Evolutionary conservation across 1,284 basidiomycete genomes (phyloP).

Genomic region (Ustilago trichophora): DNA sequence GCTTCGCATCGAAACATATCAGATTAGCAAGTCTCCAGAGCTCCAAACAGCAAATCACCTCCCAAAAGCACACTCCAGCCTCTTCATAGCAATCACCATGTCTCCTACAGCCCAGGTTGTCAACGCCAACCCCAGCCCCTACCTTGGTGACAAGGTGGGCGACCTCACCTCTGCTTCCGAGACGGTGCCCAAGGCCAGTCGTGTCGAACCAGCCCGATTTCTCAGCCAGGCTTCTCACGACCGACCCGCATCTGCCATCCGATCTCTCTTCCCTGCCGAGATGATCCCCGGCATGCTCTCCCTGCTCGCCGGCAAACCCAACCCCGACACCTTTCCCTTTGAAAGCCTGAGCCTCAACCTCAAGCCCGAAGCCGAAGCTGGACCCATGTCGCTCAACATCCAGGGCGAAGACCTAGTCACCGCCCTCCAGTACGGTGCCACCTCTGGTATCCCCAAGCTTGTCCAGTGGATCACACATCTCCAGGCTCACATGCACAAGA

Average conservation of each 20-base stretch:
- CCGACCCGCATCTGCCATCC: slow-evolving; percentile 67
- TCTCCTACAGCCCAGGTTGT: slow-evolving; percentile 36
- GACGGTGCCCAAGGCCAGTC: slow-evolving; percentile 24
- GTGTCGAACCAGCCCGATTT: slow-evolving; percentile 36
- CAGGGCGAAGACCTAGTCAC: slow-evolving; percentile 63
- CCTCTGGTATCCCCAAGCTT: slow-evolving; percentile 75
- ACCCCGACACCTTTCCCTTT: slow-evolving; percentile 88
- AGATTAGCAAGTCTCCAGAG: no score
- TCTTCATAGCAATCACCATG: slow-evolving; percentile 10
- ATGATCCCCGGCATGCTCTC: slow-evolving; percentile 81
- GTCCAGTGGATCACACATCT: slow-evolving; percentile 72
- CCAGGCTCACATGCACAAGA: slow-evolving; percentile 73
- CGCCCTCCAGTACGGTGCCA: slow-evolving; percentile 72
- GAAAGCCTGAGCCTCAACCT: slow-evolving; percentile 74
- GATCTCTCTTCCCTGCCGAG: slow-evolving; percentile 79
- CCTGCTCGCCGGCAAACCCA: slow-evolving; percentile 77
- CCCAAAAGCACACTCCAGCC: no score
- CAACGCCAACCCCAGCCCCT: slow-evolving; percentile 22
- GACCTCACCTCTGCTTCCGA: slow-evolving; percentile 17
- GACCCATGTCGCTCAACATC: slow-evolving; percentile 57
- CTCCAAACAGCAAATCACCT: no score
- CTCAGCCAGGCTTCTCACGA: slow-evolving; percentile 22
- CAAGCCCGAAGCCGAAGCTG: slow-evolving; percentile 61
- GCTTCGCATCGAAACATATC: no score
- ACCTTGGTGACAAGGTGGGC: slow-evolving; percentile 37